phyloP scores from a whole-genome alignment of 306 rosid species.

The Ammopiptanthus mongolicus region DNA sequence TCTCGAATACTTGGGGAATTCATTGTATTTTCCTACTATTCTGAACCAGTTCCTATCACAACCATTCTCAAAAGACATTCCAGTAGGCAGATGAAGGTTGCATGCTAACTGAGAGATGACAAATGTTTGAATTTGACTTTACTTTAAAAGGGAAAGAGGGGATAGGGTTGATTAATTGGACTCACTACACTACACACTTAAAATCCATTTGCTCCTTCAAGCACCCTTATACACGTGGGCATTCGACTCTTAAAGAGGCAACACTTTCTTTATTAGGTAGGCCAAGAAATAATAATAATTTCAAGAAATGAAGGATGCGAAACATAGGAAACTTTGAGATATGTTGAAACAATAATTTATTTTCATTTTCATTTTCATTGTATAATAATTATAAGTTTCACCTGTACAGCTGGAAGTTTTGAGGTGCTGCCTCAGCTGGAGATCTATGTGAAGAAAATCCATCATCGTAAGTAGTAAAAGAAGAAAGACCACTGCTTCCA shows the following conservation, averaged over 20 bases:
- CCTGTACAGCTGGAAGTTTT: constrained; percentile 95
- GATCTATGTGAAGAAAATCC: constrained; percentile 73
- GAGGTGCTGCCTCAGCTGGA: constrained; percentile 75
- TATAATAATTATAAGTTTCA: constrained; percentile 17
- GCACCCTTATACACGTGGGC: background rate
- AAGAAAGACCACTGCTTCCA: constrained; percentile 81
- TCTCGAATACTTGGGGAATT: no score
- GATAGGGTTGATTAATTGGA: background rate
- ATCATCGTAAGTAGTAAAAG: constrained; percentile 84
- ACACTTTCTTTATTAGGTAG: background rate
- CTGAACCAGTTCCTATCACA: no score
- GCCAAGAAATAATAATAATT: background rate
- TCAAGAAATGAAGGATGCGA: background rate
- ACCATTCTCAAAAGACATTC: constrained; percentile 1
- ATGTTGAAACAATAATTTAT: background rate
- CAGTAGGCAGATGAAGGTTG: background rate
- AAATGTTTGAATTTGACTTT: background rate
- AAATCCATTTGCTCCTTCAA: background rate
- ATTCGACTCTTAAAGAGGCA: constrained; percentile 7
- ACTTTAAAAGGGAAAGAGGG: background rate
- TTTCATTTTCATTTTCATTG: no score
- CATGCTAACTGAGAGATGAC: background rate
- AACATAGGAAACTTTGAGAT: constrained; percentile 4
- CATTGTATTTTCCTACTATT: no score
- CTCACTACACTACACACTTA: background rate